phyloP scores from a whole-genome alignment of 1,139 yeast species.

The Candida glucosophila region DNA sequence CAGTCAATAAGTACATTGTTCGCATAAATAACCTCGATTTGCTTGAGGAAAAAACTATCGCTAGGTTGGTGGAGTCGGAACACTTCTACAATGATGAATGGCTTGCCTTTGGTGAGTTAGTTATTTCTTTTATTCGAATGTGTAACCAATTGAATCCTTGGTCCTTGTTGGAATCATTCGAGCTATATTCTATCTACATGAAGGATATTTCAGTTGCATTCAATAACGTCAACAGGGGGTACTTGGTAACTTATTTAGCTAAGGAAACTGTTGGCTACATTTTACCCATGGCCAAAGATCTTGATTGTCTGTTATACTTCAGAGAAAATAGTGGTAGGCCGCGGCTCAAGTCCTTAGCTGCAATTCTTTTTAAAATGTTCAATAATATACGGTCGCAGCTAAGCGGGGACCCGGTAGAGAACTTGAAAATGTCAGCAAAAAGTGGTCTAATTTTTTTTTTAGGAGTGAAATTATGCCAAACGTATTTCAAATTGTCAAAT shows the following conservation, averaged over 20 bases:
- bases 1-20: slow-evolving; percentile 8
- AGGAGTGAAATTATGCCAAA: slow-evolving; percentile 50
- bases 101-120: slow-evolving; percentile 44
- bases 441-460: slow-evolving; percentile 42
- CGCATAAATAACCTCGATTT: slow-evolving; percentile 5
- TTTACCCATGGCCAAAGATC: slow-evolving; percentile 40
- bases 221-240: slow-evolving; percentile 43
- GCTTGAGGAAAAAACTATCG: slow-evolving; percentile 6
- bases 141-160: slow-evolving; percentile 53
- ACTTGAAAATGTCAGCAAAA: slow-evolving; percentile 25
- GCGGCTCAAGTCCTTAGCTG: slow-evolving; percentile 46
- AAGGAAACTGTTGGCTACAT: slow-evolving; percentile 31
- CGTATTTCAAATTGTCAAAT: slow-evolving; percentile 54
- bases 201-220: slow-evolving; percentile 54
- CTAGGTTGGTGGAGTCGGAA: slow-evolving; percentile 19
- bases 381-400: slow-evolving; percentile 56
- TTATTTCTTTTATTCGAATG: slow-evolving; percentile 42
- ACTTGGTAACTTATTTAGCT: slow-evolving; percentile 37
- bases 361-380: slow-evolving; percentile 50
- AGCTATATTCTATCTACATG: slow-evolving; percentile 43
- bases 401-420: slow-evolving; percentile 30
- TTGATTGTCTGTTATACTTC: slow-evolving; percentile 40
- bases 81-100: slow-evolving; percentile 32
- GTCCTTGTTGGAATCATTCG: slow-evolving; percentile 50
- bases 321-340: slow-evolving; percentile 35